Percentiles rank a stretch among this genome's conserved stretches.
phyloP scores from a whole-genome alignment of 768 basidiomycete genomes.

The Lactarius deliciosus region DNA sequence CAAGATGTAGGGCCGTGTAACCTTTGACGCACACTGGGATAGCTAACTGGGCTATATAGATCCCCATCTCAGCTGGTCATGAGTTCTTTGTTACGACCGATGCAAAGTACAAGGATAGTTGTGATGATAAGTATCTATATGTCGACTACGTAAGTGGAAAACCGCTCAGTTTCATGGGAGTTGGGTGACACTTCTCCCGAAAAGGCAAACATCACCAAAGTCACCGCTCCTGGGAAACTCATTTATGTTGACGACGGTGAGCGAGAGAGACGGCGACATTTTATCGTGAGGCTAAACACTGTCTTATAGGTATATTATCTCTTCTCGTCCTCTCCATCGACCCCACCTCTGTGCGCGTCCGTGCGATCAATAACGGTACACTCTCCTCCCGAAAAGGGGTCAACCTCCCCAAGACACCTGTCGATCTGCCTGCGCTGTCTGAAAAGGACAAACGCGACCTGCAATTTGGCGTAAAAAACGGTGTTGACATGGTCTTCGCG shows the following conservation, averaged over 20 bases:
- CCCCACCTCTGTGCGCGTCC: constrained; percentile 75
- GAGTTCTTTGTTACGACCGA: constrained; percentile 92
- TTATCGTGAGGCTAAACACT: constrained; percentile 8
- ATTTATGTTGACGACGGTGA: constrained; percentile 96
- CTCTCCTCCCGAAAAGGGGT: constrained; percentile 98
- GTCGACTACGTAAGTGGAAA: constrained; percentile 82
- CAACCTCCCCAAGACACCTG: constrained; percentile 96
- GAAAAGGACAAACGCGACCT: constrained; percentile 98
- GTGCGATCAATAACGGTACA: constrained; percentile 85
- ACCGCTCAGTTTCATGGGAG: constrained; percentile 3
- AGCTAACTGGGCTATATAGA: constrained; percentile 42
- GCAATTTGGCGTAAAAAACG: constrained; percentile 92
- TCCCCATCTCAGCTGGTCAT: constrained; percentile 85
- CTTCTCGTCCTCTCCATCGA: constrained; percentile 91
- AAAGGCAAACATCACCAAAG: constrained; percentile 89
- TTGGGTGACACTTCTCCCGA: constrained; percentile 5
- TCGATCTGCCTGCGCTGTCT: constrained; percentile 96
- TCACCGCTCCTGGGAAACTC: constrained; percentile 94
- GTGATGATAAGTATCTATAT: constrained; percentile 84
- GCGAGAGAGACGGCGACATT: constrained; percentile 21
- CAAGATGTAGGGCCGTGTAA: constrained; percentile 62
- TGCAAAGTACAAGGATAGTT: constrained; percentile 68
- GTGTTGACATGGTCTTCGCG: constrained; percentile 99
- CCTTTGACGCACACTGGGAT: constrained; percentile 18
- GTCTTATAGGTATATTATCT: constrained; percentile 69